Evolutionary conservation across 495 filamentous ascomycete genomes (phyloP).

Genomic region (Neurospora africana): DNA sequence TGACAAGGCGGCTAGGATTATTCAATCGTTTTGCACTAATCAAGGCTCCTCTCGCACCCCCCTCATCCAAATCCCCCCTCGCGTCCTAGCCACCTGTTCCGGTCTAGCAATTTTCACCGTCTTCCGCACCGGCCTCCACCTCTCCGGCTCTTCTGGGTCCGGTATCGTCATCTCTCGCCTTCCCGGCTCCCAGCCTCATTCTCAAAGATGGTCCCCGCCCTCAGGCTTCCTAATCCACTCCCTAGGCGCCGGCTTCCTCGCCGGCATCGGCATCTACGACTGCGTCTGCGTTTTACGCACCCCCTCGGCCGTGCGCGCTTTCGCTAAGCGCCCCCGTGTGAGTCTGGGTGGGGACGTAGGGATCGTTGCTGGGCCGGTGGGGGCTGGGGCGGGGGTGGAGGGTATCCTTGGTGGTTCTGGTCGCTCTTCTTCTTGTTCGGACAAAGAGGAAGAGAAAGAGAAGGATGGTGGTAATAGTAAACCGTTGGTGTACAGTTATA

Average conservation of each 20-base stretch:
- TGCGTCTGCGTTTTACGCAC: constrained; percentile 75
- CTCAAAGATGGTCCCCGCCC: constrained; percentile 55
- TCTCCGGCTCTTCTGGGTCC: constrained; percentile 69
- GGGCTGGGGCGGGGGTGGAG: constrained; percentile 50
- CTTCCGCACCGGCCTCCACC: constrained; percentile 70
- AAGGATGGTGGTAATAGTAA: constrained; percentile 5
- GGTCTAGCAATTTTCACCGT: constrained; percentile 78
- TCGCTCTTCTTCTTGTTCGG: background rate
- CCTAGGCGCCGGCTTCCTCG: constrained; percentile 63
- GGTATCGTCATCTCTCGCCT: constrained; percentile 62
- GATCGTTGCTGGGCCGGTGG: constrained; percentile 62
- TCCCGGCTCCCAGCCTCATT: constrained; percentile 3
- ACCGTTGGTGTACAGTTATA: constrained; percentile 61
- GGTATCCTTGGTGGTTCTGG: background rate
- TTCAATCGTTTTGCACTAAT: constrained; percentile 60
- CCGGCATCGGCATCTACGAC: constrained; percentile 76
- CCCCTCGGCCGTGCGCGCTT: constrained; percentile 57
- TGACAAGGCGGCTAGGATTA: constrained; percentile 72
- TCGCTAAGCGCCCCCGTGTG: constrained; percentile 52
- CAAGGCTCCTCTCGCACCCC: background rate
- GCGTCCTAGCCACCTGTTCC: constrained; percentile 60
- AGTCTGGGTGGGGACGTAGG: constrained; percentile 67
- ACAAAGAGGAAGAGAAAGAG: background rate
- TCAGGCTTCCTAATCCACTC: constrained; percentile 73
- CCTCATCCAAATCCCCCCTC: constrained; percentile 61